Evolutionary conservation across 257 asterid genomes (phyloP).

Genomic region (Rubia yunnanensis): DNA sequence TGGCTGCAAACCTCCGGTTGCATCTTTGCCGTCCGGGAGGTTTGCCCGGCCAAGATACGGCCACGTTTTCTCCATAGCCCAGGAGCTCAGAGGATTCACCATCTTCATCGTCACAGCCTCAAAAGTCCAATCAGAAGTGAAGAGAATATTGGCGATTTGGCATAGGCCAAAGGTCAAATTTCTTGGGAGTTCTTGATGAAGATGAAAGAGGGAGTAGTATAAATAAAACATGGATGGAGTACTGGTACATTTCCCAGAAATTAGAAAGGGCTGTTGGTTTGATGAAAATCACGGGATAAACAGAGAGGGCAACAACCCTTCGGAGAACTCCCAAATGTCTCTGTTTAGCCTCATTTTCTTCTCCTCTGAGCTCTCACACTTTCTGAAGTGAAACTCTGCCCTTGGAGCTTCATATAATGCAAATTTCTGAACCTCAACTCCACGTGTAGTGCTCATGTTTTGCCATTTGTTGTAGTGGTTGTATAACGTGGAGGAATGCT

Average conservation of each 20-base stretch:
- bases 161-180: too few relatives aligned
- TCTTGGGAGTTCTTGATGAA: too few relatives aligned
- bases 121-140: not conserved
- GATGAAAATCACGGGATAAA: not conserved
- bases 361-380: not conserved
- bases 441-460: not conserved
- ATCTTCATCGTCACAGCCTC: not conserved
- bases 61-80: not conserved
- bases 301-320: not conserved
- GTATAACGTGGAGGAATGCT: not conserved
- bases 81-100: not conserved
- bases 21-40: not conserved
- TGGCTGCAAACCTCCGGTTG: too few relatives aligned
- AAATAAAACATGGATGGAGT: too few relatives aligned
- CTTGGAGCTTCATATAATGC: not conserved
- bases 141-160: too few relatives aligned
- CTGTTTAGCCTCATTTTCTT: not conserved
- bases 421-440: too few relatives aligned
- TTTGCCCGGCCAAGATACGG: not conserved
- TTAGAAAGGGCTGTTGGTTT: not conserved
- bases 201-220: too few relatives aligned
- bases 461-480: not conserved
- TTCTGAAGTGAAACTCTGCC: not conserved
- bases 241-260: too few relatives aligned
- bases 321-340: not conserved